Conservation (phyloP, 2,329 filamentous ascomycete species). For the Scopulariopsis brevicaulis region DNA sequence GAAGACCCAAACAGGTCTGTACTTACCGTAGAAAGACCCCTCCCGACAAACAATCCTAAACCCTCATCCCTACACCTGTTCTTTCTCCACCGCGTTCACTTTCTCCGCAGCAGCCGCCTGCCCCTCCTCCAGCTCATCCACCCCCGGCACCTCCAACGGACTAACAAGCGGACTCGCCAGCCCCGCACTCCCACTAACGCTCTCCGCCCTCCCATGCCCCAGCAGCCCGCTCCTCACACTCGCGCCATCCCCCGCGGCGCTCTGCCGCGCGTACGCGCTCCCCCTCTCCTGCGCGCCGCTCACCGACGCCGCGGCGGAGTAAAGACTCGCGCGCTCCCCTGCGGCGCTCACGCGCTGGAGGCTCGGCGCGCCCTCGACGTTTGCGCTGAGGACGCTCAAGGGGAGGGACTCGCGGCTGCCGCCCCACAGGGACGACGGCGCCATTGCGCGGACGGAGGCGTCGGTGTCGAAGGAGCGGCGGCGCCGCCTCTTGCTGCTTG, state of each 20-base stretch:
- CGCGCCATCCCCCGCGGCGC: slow-evolving; percentile 50
- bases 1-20: too few species aligned
- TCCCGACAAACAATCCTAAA: too few species aligned
- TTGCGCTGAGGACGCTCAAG: slow-evolving; percentile 65
- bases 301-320: slow-evolving; percentile 53
- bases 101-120: background rate
- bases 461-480: slow-evolving; percentile 76
- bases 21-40: too few species aligned
- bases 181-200: slow-evolving; percentile 58
- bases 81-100: background rate
- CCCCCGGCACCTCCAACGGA: slow-evolving; percentile 26
- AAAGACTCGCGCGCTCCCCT: slow-evolving; percentile 66
- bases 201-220: slow-evolving; percentile 72
- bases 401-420: slow-evolving; percentile 72
- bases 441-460: slow-evolving; percentile 74
- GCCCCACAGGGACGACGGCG: slow-evolving; percentile 71
- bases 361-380: slow-evolving; percentile 43
- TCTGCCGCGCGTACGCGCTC: slow-evolving; percentile 62
- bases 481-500: slow-evolving; percentile 66
- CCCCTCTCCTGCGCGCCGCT: slow-evolving; percentile 59
- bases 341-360: slow-evolving; percentile 35
- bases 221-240: slow-evolving; percentile 69
- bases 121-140: background rate
- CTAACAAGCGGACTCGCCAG: slow-evolving; percentile 47
- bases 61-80: background rate